phyloP scores from a whole-genome alignment of 345 rosid species.

The Syzygium oleosum region DNA sequence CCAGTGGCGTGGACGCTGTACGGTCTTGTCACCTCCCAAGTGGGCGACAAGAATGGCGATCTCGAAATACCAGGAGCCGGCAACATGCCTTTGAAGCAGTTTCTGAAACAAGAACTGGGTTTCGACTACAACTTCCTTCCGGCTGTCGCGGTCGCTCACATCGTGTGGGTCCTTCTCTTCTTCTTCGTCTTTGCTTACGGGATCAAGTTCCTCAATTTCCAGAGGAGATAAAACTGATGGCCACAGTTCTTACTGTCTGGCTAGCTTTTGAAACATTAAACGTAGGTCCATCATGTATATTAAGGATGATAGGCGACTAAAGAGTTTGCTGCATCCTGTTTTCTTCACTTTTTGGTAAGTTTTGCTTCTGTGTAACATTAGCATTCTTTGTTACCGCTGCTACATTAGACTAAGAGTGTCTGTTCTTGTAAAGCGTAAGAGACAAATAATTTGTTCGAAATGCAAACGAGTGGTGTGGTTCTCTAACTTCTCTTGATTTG shows the following conservation, averaged over 20 bases:
- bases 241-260: background rate
- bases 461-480: background rate
- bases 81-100: background rate
- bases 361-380: background rate
- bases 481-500: background rate
- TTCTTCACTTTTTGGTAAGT: background rate
- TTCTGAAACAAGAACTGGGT: background rate
- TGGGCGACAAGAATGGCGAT: background rate
- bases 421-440: background rate
- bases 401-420: background rate
- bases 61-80: background rate
- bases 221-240: background rate
- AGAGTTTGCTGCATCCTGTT: background rate
- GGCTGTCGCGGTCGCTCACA: background rate
- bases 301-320: background rate
- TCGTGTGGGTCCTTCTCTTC: background rate
- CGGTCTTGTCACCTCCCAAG: background rate
- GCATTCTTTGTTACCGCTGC: background rate
- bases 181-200: background rate
- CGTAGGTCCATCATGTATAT: background rate
- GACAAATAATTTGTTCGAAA: background rate
- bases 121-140: background rate
- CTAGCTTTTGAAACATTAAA: background rate
- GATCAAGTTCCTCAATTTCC: background rate
- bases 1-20: background rate